Conservation (phyloP, 164 flowering plant species). For the Santalum album region DNA sequence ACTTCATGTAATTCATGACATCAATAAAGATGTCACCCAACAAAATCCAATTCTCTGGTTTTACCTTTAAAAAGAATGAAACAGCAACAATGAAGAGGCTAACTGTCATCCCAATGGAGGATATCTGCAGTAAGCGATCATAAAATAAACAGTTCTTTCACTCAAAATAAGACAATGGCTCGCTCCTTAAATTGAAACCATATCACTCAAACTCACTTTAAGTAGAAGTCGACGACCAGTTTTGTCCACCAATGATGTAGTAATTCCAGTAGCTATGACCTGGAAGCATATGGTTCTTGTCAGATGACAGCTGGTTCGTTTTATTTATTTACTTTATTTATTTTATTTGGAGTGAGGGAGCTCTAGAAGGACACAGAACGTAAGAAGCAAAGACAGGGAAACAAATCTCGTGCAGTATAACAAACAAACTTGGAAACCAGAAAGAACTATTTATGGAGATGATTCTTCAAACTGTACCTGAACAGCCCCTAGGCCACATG, state of each 20-base stretch:
- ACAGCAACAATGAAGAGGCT: slow-evolving; percentile 72
- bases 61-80: slow-evolving; percentile 69
- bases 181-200: not conserved
- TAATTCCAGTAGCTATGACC: slow-evolving; percentile 79
- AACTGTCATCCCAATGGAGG: slow-evolving; percentile 68
- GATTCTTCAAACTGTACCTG: slow-evolving; percentile 43
- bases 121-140: slow-evolving; percentile 36
- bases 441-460: not conserved
- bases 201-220: slow-evolving; percentile 44
- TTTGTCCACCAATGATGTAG: slow-evolving; percentile 83
- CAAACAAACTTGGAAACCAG: not conserved
- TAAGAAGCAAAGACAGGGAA: not conserved
- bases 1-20: not conserved
- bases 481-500: slow-evolving; percentile 68
- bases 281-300: slow-evolving; percentile 14
- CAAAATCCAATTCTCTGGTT: not conserved
- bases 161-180: not conserved
- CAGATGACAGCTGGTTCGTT: not conserved
- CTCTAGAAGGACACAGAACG: not conserved
- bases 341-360: not conserved
- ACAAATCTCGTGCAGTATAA: not conserved
- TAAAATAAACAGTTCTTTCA: not conserved
- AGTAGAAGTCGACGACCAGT: slow-evolving; percentile 90
- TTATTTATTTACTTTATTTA: too few species aligned
- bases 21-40: not conserved